These are phyloP conservation scores for Endocarpon pusillum DNA, from an alignment of 495 filamentous ascomycete species.

Conservation along the genomic window DNA sequence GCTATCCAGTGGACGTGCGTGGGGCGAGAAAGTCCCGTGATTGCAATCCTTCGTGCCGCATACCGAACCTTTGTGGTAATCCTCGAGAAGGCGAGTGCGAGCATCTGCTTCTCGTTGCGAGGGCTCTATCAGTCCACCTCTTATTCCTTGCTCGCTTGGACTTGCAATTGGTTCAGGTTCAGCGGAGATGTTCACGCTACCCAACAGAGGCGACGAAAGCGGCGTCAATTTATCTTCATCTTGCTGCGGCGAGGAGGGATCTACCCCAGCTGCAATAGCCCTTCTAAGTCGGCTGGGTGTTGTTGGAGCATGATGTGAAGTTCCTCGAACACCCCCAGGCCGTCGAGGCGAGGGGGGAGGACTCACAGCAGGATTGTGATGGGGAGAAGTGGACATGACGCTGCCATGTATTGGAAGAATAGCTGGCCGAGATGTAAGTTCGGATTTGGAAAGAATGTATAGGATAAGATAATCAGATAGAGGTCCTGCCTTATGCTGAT, in stretches of 20 bases:
- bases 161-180: too few species aligned
- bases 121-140: background rate
- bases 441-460: too few species aligned
- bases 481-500: too few species aligned
- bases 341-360: background rate
- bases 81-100: conserved; percentile 22
- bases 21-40: conserved; percentile 68
- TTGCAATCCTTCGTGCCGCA: conserved; percentile 37
- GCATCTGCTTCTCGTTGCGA: conserved; percentile 11
- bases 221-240: too few species aligned
- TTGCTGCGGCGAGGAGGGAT: too few species aligned
- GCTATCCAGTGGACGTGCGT: conserved; percentile 30
- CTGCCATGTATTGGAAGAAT: too few species aligned
- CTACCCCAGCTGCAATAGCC: background rate
- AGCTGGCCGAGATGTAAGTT: too few species aligned
- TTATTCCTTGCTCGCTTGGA: too few species aligned
- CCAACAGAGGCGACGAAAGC: too few species aligned
- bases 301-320: background rate
- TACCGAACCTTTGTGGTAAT: conserved; percentile 20
- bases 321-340: background rate
- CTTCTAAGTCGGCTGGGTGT: conserved; percentile 1
- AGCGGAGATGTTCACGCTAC: too few species aligned
- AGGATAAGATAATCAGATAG: too few species aligned
- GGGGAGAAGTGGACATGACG: too few species aligned
- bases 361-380: background rate